Evolutionary conservation across 768 basidiomycete species (phyloP), one percentile per base, ranked within the genome.

Genomic region (Leccinum variicolor): DNA sequence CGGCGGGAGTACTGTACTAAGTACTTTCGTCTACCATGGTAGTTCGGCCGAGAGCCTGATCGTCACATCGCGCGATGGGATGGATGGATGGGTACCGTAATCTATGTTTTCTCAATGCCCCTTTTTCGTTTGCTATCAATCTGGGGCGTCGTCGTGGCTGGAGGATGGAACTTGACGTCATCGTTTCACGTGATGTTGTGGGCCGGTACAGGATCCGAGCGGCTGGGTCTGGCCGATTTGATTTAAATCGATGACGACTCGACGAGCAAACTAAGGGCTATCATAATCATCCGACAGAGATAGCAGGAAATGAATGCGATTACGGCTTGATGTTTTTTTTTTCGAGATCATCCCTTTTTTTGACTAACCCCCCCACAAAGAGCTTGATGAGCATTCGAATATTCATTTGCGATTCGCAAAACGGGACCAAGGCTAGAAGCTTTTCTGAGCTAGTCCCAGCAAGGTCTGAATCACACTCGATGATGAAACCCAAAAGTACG

Each of bases 91-190:
- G 2, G 39, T n/a, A 39, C 17, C 17, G n/a, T n/a, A n/a, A n/a
- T n/a, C n/a, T 39, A 0, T n/a, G n/a, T 39, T 39, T 10, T 39
- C 39, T 39, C 41, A 10, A 43, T 19, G 41, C 11, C 10, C 41
- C 19, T n/a, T 41, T 19, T 50, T 57, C 36, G 31, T 57, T 25
- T 50, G 29, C 6, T 3, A n/a, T 39, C n/a, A 39, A 39, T 39
- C 39, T 39, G 17, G 39, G 39, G 17, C n/a, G n/a, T n/a, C 0
- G 36, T 17, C 36, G 36, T 36, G 36, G 36, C 17, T 17, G 36
- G 36, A 39, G 39, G 9, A n/a, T 41, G 34, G 15, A 8, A 23
- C 48, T 52, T 57, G 56, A 57, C 52, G 56, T 57, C 52, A 54
- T 41, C 10, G 6, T 14, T 13, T n/a, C 56, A 29, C 31, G 41